Evolutionary conservation across 768 basidiomycete genomes (phyloP).

Genomic region (Xanthoconium stramineum): DNA sequence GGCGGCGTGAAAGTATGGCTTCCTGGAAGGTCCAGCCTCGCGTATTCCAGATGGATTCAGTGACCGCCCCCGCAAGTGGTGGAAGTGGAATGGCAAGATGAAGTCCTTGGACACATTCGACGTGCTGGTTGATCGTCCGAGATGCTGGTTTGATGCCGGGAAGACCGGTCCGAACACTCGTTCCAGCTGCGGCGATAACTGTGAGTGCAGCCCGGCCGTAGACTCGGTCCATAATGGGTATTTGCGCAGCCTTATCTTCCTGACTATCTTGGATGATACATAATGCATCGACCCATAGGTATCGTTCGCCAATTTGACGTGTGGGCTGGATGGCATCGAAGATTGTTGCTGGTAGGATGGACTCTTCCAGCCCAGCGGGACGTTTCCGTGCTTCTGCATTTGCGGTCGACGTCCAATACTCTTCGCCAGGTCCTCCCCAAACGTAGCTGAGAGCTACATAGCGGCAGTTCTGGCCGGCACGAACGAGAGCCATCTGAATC

Average conservation of each 20-base stretch:
- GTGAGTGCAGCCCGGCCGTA: slow-evolving; percentile 17
- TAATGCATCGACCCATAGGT: slow-evolving; percentile 25
- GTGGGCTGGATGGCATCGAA: slow-evolving; percentile 18
- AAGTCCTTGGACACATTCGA: slow-evolving; percentile 20
- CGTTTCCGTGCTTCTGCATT: slow-evolving; percentile 1
- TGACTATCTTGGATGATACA: slow-evolving; percentile 24
- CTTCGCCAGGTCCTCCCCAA: slow-evolving; percentile 9
- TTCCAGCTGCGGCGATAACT: slow-evolving; percentile 19
- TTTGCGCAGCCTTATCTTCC: slow-evolving; percentile 16
- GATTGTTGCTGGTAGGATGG: slow-evolving; percentile 12
- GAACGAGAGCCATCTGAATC: slow-evolving; percentile 10
- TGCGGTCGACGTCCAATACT: slow-evolving; percentile 7
- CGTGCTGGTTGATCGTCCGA: slow-evolving; percentile 11
- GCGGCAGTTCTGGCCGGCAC: slow-evolving; percentile 3
- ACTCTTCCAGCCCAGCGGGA: not conserved
- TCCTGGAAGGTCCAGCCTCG: slow-evolving; percentile 28
- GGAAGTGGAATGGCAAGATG: slow-evolving; percentile 21
- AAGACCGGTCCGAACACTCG: slow-evolving; percentile 7
- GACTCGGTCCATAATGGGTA: slow-evolving; percentile 18
- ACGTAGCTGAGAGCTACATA: slow-evolving; percentile 19
- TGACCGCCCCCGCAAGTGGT: slow-evolving; percentile 1
- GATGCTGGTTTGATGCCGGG: slow-evolving; percentile 12
- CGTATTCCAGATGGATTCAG: slow-evolving; percentile 14
- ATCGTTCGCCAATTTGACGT: slow-evolving; percentile 19
- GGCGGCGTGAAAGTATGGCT: slow-evolving; percentile 17